Base-by-base conservation (phyloP, 257 asterid species). In the Primulina tabacum region DNA sequence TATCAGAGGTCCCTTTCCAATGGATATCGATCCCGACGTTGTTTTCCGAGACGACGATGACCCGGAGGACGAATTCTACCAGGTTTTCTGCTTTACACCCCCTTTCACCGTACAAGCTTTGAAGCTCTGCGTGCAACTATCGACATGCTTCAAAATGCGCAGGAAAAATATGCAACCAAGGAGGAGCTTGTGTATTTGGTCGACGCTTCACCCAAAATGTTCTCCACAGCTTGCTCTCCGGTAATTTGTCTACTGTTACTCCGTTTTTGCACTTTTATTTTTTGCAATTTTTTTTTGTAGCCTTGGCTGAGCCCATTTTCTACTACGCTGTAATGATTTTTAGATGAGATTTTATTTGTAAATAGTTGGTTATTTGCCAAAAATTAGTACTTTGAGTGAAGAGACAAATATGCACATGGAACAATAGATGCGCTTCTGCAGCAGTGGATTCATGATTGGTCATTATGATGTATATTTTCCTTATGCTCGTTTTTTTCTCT, bases 151-250 rank as follows among this genome's bases (percentile, higher is more conserved):
- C 73, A 35, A 5, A 73, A 37, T 80, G 61, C 18, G 79, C 90
- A 93, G 97, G 96, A 81, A 75, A 80, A 84, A 73, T 81, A 85
- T 12, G 83, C 85, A 12, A 75, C 85, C 4, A 93, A 90, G 69
- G 97, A 90, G 75, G 74, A 85, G 65, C 55, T 86, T 76, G 97
- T 90, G 28, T 90, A 89, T 80, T 70, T 93, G 75, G 86, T 93
- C 65, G 99, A 93, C 67, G 96, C 96, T 81, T 93, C 99, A 60
- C 99, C 99, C 35, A 93, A 89, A 81, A 93, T 93, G 99, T 82
- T 89, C 81, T 76, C 86, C 62, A 74, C 87, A 35, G 73, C 82
- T 70, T 81, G 80, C 76, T 72, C 85, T 71, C 72, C 86, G 67
- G 92, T 28, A 28, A 28, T 28, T 28, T 28, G 30, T 28, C 30